phyloP scores from a whole-genome alignment of 805 yeast genomes.

The Yamadazyma olivae region DNA sequence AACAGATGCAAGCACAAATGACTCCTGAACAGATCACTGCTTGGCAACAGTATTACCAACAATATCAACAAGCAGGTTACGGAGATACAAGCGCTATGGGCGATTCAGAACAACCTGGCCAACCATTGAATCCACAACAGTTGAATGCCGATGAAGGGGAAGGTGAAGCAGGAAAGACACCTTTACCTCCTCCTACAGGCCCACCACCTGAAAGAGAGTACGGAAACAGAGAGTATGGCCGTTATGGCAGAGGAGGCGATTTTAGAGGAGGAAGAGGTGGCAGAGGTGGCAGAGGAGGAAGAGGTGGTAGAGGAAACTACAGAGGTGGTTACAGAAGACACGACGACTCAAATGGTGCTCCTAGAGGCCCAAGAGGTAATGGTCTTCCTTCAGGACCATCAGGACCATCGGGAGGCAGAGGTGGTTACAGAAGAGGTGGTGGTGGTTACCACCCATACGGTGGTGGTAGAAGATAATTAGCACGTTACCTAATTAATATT shows the following conservation, averaged over 20 bases:
- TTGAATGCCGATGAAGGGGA: conserved; percentile 18
- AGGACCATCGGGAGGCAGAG: conserved; percentile 22
- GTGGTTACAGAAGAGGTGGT: conserved; percentile 26
- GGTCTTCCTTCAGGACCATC: conserved; percentile 35
- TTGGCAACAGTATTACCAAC: conserved; percentile 64
- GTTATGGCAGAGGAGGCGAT: conserved; percentile 15
- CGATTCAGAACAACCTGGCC: conserved; percentile 28
- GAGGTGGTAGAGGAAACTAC: conserved; percentile 32
- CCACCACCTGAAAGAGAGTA: conserved; percentile 9
- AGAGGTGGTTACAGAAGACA: conserved; percentile 32
- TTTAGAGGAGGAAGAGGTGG: conserved; percentile 7
- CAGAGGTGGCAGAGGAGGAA: conserved; percentile 34
- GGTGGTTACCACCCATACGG: conserved; percentile 47
- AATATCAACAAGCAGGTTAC: conserved; percentile 49
- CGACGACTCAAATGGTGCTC: conserved; percentile 20
- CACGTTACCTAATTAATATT: too few relatives aligned
- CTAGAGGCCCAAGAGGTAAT: conserved; percentile 39
- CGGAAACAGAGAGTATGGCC: conserved; percentile 4
- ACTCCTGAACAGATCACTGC: conserved; percentile 63
- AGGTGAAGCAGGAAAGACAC: conserved; percentile 15
- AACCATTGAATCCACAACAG: conserved; percentile 44
- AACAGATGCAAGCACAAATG: conserved; percentile 48
- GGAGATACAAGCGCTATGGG: conserved; percentile 20
- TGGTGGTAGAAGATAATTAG: conserved; percentile 32
- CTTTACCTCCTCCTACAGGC: conserved; percentile 11